These are phyloP conservation scores for Russula sp. DNA, from an alignment of 768 basidiomycete species.

Conservation along the genomic window DNA sequence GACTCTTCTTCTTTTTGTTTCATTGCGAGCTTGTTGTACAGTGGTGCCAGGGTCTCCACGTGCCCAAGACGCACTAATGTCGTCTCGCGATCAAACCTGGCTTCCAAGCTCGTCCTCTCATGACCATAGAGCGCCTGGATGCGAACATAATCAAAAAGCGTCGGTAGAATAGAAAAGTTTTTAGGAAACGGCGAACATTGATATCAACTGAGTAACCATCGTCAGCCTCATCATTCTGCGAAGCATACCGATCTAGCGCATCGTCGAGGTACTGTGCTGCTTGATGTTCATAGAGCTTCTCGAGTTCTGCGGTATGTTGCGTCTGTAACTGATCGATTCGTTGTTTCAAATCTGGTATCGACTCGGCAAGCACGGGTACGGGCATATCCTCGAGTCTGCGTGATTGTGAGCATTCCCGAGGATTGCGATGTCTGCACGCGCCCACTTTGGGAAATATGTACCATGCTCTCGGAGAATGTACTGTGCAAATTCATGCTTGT, in stretches of 20 bases:
- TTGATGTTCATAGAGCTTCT: slow-evolving; percentile 28
- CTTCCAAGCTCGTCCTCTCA: slow-evolving; percentile 6
- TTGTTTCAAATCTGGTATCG: slow-evolving; percentile 24
- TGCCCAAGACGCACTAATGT: slow-evolving; percentile 13
- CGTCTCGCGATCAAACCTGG: slow-evolving; percentile 9
- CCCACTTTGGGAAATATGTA: slow-evolving; percentile 22
- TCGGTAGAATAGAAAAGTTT: not conserved
- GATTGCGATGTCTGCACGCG: not conserved
- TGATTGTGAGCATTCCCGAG: not conserved
- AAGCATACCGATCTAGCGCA: slow-evolving; percentile 25
- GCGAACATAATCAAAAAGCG: not conserved
- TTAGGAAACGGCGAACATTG: slow-evolving; percentile 10
- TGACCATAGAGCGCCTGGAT: slow-evolving; percentile 9
- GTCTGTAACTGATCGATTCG: slow-evolving; percentile 28
- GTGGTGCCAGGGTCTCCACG: slow-evolving; percentile 6
- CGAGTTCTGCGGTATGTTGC: slow-evolving; percentile 29
- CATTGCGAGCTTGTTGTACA: not conserved
- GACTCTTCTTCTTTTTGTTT: slow-evolving; percentile 13
- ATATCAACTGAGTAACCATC: not conserved
- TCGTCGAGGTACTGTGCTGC: slow-evolving; percentile 30
- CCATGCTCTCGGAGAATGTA: slow-evolving; percentile 18
- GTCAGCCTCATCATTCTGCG: slow-evolving; percentile 17
- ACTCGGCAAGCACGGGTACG: slow-evolving; percentile 22
- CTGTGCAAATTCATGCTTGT: slow-evolving; percentile 19
- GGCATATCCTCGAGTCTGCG: slow-evolving; percentile 12